phyloP scores from a whole-genome alignment of 768 basidiomycete genomes.

The Tephrocybe sp. region DNA sequence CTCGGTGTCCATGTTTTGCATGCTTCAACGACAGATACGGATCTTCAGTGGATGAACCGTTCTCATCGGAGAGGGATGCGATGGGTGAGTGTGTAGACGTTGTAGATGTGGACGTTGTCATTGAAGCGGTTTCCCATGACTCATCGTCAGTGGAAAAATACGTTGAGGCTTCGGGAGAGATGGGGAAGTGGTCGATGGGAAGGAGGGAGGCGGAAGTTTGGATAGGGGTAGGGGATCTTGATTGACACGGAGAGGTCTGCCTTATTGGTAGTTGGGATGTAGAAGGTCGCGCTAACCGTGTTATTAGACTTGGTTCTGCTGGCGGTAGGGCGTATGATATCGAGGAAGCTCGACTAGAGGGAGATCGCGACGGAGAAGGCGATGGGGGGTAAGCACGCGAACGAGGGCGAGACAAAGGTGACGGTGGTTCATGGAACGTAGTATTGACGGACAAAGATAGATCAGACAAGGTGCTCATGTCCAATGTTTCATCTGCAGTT shows the following conservation, averaged over 20 bases:
- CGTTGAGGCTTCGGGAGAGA: conserved; percentile 35
- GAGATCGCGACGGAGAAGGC: conserved; percentile 52
- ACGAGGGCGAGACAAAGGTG: conserved; percentile 39
- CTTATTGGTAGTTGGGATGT: conserved; percentile 19
- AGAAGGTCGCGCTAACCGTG: conserved; percentile 4
- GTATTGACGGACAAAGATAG: conserved; percentile 25
- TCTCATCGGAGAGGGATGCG: conserved; percentile 18
- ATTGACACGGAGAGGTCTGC: conserved; percentile 27
- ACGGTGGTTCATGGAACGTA: conserved; percentile 33
- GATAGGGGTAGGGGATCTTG: conserved; percentile 40
- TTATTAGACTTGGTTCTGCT: conserved; percentile 19
- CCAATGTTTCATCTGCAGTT: conserved; percentile 37
- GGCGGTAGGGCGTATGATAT: conserved; percentile 17
- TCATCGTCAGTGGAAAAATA: conserved; percentile 69
- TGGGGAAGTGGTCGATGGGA: conserved; percentile 22
- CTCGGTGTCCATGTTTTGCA: background rate
- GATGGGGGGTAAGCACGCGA: conserved; percentile 55
- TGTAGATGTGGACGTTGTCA: conserved; percentile 59
- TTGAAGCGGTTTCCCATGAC: conserved; percentile 75
- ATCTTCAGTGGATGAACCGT: conserved; percentile 7
- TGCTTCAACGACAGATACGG: conserved; percentile 5
- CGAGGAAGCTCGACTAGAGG: conserved; percentile 31
- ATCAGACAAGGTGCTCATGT: conserved; percentile 30
- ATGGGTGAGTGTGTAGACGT: conserved; percentile 45
- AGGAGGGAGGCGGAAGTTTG: conserved; percentile 28